Base-by-base conservation (phyloP, 2,329 filamentous ascomycete species). In the Didymella sp. region DNA sequence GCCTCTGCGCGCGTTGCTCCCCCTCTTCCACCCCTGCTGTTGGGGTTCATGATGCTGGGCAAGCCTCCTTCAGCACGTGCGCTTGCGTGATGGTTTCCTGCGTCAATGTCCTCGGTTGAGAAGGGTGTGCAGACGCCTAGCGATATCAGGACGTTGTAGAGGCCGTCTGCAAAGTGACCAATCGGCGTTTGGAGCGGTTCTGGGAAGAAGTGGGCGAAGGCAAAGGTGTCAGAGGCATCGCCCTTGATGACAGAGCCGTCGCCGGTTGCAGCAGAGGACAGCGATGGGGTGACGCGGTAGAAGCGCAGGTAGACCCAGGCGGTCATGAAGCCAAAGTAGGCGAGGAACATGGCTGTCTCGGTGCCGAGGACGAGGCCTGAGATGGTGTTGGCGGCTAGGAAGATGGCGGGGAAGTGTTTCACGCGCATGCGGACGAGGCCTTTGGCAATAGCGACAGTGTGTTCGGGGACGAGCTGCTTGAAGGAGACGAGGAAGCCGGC, bases 301-400 rank as follows among this genome's bases (percentile, higher is more conserved):
- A 98, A 99, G 65, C 95, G 91, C 17, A 99, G 87, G 77, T 98
- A 98, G 40, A 90, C 91, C 94, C 94, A 99, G 75, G 91, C 92
- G 11, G 88, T 89, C 59, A 97, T 76, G 76, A 99, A 90, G 56
- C 92, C 93, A 66, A 89, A 89, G 75, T 90, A 81, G 49, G 91
- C 87, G 58, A 97, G 85, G 73, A 96, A 86, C 63, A 93, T 83
- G 42, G 92, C 89, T 19, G 92, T 91, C 71, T 88, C 85, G n/a
- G 86, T 89, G 58, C 88, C 85, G 35, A 90, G 75, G 8, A 88
- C 65, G 1, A 88, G 75, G 30, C 87, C 85, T 27, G 87, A 87
- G 50, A 90, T 80, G 30, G 89, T 82, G 64, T 90, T 88, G 58
- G 96, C 84, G 55, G 91, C 76, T 62, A 84, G 87, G 81, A 84